Evolutionary conservation across 73 alveolate genomes (phyloP).

Genomic region (Effrenium voratum): DNA sequence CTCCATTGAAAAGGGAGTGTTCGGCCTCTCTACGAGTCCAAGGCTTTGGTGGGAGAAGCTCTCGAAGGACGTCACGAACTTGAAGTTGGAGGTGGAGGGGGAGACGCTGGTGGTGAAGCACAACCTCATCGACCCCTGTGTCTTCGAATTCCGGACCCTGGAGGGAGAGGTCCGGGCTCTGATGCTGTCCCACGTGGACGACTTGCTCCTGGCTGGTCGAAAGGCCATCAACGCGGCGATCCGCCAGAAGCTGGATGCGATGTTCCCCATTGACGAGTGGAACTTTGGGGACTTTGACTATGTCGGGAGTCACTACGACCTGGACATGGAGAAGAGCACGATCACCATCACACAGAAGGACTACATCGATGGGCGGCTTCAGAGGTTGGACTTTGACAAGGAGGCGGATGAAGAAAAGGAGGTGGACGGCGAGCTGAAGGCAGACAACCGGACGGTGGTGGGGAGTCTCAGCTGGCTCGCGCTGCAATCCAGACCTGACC

Average conservation of each 20-base stretch:
- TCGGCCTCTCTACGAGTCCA: no score
- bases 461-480: slow-evolving; percentile 51
- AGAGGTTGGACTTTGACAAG: no score
- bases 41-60: no score
- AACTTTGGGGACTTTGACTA: neutral
- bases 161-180: neutral
- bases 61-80: no score
- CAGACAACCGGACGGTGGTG: neutral
- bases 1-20: no score
- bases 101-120: no score
- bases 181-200: slow-evolving; percentile 46
- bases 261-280: slow-evolving; percentile 46
- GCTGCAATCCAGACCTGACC: slow-evolving; percentile 32
- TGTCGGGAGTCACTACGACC: slow-evolving; percentile 3
- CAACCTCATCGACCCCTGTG: no score
- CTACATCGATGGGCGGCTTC: neutral
- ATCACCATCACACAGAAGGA: neutral
- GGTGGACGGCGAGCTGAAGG: neutral
- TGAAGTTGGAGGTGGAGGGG: no score
- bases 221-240: neutral
- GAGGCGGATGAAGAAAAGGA: neutral
- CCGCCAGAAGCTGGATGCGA: neutral
- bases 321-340: neutral
- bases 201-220: neutral
- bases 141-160: no score